Conservation (phyloP, 148 eudicot genomes). For the Nyssa sinensis region DNA sequence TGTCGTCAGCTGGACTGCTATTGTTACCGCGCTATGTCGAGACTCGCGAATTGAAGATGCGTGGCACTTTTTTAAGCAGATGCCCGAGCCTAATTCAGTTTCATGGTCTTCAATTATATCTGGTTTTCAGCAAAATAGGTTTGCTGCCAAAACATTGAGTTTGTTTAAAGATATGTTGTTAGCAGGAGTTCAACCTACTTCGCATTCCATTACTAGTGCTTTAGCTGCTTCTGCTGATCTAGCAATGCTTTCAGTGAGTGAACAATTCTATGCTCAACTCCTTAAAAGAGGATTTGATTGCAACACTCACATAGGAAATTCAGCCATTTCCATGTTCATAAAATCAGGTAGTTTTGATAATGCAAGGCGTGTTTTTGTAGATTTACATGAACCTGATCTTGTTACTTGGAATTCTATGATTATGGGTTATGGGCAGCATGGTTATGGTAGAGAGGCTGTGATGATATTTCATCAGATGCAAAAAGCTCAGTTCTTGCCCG, state of each 20-base stretch:
- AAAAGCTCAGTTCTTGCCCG: conserved; percentile 21
- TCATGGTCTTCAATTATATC: conserved; percentile 33
- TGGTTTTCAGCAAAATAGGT: conserved; percentile 35
- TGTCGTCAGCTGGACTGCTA: conserved; percentile 29
- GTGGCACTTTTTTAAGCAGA: conserved; percentile 27
- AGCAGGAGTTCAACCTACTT: conserved; percentile 17
- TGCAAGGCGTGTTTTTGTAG: conserved; percentile 21
- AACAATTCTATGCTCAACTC: conserved; percentile 27
- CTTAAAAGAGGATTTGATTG: conserved; percentile 29
- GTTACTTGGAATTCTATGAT: conserved; percentile 34
- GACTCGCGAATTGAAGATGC: conserved; percentile 28
- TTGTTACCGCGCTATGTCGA: conserved; percentile 23
- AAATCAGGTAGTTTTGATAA: conserved; percentile 27
- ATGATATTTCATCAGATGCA: conserved; percentile 33
- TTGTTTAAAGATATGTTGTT: conserved; percentile 27
- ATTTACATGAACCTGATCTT: conserved; percentile 12
- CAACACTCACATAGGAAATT: conserved; percentile 29
- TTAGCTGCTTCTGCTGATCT: conserved; percentile 33
- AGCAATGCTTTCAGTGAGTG: conserved; percentile 30
- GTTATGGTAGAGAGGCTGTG: conserved; percentile 25
- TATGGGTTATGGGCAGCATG: conserved; percentile 26
- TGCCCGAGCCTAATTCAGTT: conserved; percentile 27
- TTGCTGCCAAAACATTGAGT: conserved; percentile 20
- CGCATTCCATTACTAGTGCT: conserved; percentile 25
- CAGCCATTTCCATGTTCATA: conserved; percentile 25